These are phyloP conservation scores for Yarrowia hollandica DNA, from an alignment of 805 yeast genomes.

Conservation along the genomic window DNA sequence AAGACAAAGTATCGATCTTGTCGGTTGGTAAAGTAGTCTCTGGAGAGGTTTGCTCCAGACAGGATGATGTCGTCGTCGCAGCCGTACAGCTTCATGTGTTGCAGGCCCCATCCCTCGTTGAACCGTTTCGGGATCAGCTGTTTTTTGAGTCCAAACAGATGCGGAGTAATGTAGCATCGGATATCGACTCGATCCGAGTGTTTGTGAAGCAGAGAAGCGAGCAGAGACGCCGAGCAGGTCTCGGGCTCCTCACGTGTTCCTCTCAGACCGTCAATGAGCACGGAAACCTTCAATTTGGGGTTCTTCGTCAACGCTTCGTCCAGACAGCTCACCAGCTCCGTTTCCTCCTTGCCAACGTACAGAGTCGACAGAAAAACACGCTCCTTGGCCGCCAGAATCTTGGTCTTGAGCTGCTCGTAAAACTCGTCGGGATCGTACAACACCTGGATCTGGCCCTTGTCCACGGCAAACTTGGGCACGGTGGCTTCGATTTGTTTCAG, in stretches of 20 bases:
- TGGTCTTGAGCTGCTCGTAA: slow-evolving; percentile 58
- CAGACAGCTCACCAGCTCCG: slow-evolving; percentile 67
- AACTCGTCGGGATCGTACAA: slow-evolving; percentile 69
- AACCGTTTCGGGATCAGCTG: slow-evolving; percentile 72
- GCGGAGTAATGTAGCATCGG: slow-evolving; percentile 88
- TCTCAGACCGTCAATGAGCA: slow-evolving; percentile 82
- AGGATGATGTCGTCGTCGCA: slow-evolving; percentile 86
- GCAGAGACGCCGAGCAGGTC: slow-evolving; percentile 70
- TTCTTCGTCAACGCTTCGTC: slow-evolving; percentile 59
- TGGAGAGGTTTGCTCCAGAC: slow-evolving; percentile 87
- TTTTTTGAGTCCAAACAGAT: slow-evolving; percentile 66
- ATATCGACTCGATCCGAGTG: slow-evolving; percentile 68
- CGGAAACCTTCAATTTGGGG: slow-evolving; percentile 62
- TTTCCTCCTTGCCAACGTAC: slow-evolving; percentile 80
- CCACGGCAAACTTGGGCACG: slow-evolving; percentile 67
- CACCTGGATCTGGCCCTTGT: slow-evolving; percentile 58
- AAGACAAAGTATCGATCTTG: slow-evolving; percentile 90
- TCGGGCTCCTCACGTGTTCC: slow-evolving; percentile 92
- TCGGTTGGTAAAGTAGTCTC: slow-evolving; percentile 89
- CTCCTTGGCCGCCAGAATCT: slow-evolving; percentile 60
- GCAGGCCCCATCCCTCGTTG: slow-evolving; percentile 89
- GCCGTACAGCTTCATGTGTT: slow-evolving; percentile 97
- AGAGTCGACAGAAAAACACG: slow-evolving; percentile 81
- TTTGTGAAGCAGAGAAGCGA: slow-evolving; percentile 63
- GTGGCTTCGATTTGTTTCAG: slow-evolving; percentile 55